Evolutionary conservation across 2,329 filamentous ascomycete genomes (phyloP).

Genomic region (Aspergillus fumigatiaffinis): DNA sequence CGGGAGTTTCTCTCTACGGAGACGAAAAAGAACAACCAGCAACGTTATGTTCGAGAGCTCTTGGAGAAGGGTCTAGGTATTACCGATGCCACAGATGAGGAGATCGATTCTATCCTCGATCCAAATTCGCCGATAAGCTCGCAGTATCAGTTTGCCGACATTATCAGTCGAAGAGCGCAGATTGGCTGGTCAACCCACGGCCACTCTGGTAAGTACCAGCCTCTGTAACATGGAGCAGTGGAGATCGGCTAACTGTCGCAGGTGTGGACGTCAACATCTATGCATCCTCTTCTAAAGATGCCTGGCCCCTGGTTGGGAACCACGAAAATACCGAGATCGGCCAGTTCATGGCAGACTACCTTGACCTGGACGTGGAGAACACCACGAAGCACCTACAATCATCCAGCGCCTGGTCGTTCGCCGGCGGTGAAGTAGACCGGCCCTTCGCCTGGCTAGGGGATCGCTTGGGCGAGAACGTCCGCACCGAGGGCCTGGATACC

Average conservation of each 20-base stretch:
- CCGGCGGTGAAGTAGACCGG: constrained; percentile 10
- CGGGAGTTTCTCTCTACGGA: constrained; percentile 52
- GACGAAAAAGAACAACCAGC: constrained; percentile 45
- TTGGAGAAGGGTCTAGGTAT: constrained; percentile 72
- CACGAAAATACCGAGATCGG: constrained; percentile 95
- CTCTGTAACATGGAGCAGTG: neutral
- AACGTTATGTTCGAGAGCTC: constrained; percentile 65
- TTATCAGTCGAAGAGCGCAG: constrained; percentile 82
- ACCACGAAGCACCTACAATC: constrained; percentile 70
- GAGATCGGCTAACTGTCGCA: constrained; percentile 16
- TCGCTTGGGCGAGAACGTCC: constrained; percentile 33
- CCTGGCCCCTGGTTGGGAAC: constrained; percentile 70
- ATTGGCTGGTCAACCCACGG: constrained; percentile 94
- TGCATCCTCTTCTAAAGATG: constrained; percentile 64
- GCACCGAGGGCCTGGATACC: constrained; percentile 38
- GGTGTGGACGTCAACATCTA: constrained; percentile 98
- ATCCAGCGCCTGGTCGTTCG: constrained; percentile 17
- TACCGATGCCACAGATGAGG: constrained; percentile 64
- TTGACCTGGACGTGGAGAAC: constrained; percentile 71
- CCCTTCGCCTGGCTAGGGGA: constrained; percentile 40
- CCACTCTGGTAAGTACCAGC: constrained; percentile 56
- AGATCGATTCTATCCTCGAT: constrained; percentile 64
- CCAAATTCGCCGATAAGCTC: constrained; percentile 52
- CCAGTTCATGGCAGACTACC: constrained; percentile 71
- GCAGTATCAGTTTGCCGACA: constrained; percentile 68